These are phyloP conservation scores for Penicillium palitans DNA, from an alignment of 2,329 filamentous ascomycete genomes.

Conservation along the genomic window DNA sequence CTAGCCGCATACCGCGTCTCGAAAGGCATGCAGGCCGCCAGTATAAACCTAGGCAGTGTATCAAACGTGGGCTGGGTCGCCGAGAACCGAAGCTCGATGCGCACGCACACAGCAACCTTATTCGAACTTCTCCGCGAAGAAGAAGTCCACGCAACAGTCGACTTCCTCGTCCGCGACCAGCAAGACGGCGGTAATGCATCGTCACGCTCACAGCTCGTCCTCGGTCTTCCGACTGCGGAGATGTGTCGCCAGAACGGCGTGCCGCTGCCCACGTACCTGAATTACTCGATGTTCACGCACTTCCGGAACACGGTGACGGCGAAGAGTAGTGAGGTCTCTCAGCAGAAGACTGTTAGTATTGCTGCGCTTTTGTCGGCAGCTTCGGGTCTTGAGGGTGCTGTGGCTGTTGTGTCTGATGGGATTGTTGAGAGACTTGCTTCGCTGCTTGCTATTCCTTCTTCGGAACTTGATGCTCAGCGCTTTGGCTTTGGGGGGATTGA, in stretches of 20 bases:
- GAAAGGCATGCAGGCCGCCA: conserved; percentile 19
- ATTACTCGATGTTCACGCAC: conserved; percentile 31
- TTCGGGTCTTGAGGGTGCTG: conserved; percentile 5
- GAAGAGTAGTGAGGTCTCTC: neutral
- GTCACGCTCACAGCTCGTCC: conserved; percentile 14
- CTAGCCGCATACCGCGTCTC: conserved; percentile 32
- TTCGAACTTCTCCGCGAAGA: conserved; percentile 26
- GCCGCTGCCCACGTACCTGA: conserved; percentile 24
- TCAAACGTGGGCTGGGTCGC: conserved; percentile 36
- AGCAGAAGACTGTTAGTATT: conserved; percentile 13
- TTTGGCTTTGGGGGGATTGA: conserved; percentile 30
- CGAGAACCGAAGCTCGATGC: conserved; percentile 24
- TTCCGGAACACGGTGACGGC: neutral
- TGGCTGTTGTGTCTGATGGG: conserved; percentile 15
- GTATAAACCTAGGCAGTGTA: conserved; percentile 36
- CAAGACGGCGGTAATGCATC: neutral
- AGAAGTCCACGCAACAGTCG: conserved; percentile 25
- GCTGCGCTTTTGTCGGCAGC: conserved; percentile 10
- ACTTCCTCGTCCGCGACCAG: conserved; percentile 19
- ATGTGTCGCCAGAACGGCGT: conserved; percentile 21
- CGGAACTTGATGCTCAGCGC: conserved; percentile 28
- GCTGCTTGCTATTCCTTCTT: conserved; percentile 26
- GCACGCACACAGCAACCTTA: conserved; percentile 12
- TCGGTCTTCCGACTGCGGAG: conserved; percentile 23
- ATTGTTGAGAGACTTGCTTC: conserved; percentile 21